Conservation (phyloP, 805 yeast genomes). For the Jamesozyma lodderae region DNA sequence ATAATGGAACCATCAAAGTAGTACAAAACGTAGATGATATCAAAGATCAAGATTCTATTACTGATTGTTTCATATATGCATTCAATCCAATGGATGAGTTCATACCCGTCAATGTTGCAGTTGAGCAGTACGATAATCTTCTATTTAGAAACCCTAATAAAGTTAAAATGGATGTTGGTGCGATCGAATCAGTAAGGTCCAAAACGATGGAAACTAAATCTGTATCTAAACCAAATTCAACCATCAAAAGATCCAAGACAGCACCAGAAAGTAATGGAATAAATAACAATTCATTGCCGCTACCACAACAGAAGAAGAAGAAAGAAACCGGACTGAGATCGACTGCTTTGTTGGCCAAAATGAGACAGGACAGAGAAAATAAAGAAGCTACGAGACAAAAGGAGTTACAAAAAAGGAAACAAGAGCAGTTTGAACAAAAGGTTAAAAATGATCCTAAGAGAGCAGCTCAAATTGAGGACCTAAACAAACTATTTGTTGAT, state of each 20-base stretch:
- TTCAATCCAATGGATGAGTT: constrained; percentile 26
- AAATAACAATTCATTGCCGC: constrained; percentile 4
- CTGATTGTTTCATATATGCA: constrained; percentile 29
- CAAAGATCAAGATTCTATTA: constrained; percentile 11
- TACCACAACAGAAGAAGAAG: constrained; percentile 7
- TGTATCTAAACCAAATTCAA: not conserved
- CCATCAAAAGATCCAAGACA: constrained; percentile 5
- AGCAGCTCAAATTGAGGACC: constrained; percentile 24
- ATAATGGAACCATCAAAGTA: constrained; percentile 15
- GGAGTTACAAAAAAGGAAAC: constrained; percentile 22
- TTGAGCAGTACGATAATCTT: constrained; percentile 12
- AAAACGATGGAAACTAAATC: constrained; percentile 10
- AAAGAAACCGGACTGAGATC: constrained; percentile 23
- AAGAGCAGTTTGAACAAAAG: constrained; percentile 11
- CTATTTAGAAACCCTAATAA: constrained; percentile 17
- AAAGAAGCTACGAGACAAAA: constrained; percentile 24
- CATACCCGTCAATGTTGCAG: constrained; percentile 14
- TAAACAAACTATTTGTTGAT: constrained; percentile 23
- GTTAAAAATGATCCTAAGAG: constrained; percentile 18
- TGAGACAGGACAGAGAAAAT: constrained; percentile 26
- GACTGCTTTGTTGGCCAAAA: constrained; percentile 25
- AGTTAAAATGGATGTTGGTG: constrained; percentile 2
- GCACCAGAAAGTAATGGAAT: constrained; percentile 1
- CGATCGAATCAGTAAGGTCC: constrained; percentile 4
- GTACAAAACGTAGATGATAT: constrained; percentile 16